phyloP scores from a whole-genome alignment of 345 rosid genomes.

The Kandelia obovata region DNA sequence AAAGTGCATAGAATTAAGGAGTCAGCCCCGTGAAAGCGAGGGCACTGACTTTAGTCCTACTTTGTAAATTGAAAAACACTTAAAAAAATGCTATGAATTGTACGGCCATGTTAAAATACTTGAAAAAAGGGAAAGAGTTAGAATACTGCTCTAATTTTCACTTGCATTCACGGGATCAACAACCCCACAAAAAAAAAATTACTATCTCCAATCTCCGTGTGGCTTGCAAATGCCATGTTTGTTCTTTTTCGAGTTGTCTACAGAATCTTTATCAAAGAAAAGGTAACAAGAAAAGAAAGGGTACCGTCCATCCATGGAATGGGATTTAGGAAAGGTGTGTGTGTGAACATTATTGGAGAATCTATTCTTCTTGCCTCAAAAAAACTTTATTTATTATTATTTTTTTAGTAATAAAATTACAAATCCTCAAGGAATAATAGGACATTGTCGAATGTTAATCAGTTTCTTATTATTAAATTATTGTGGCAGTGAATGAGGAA shows the following conservation, averaged over 20 bases:
- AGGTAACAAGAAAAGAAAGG: neutral
- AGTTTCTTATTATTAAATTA: too few species aligned
- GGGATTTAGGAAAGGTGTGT: too few species aligned
- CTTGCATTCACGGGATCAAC: neutral
- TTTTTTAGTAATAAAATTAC: neutral
- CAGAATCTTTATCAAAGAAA: constrained; percentile 10
- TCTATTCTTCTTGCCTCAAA: neutral
- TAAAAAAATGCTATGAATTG: too few species aligned
- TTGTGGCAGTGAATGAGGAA: too few species aligned
- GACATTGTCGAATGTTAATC: too few species aligned
- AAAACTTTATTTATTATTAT: neutral
- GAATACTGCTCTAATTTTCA: too few species aligned
- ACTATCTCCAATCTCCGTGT: neutral
- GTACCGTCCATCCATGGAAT: too few species aligned
- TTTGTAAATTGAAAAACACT: neutral
- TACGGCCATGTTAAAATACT: neutral
- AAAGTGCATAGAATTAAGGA: constrained; percentile 11
- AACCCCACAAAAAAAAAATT: neutral
- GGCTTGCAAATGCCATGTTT: constrained; percentile 12
- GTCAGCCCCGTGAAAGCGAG: constrained; percentile 9
- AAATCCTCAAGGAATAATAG: neutral
- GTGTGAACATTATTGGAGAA: neutral
- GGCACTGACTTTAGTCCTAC: constrained; percentile 8
- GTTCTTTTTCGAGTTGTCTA: neutral
- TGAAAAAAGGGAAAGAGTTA: too few species aligned